Percentiles rank a stretch among this genome's conserved stretches.
phyloP scores from a whole-genome alignment of 768 basidiomycete species.

The Russula earlei region DNA sequence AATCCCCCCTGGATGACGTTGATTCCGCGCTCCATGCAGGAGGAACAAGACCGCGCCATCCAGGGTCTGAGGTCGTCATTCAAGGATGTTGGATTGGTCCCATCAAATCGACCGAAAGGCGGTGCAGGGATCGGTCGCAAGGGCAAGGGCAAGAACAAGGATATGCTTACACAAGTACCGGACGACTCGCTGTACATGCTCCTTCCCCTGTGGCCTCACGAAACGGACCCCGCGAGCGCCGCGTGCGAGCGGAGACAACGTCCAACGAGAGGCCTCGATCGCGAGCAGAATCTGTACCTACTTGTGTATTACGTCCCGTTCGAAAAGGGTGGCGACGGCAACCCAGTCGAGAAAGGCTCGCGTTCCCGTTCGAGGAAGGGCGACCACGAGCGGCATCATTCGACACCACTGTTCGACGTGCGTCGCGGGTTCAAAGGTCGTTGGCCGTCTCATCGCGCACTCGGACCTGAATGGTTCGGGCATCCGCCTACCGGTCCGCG shows the following conservation, averaged over 20 bases:
- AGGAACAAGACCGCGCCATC: constrained; percentile 59
- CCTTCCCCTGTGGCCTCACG: constrained; percentile 74
- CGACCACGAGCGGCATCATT: constrained; percentile 27
- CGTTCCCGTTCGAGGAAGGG: constrained; percentile 27
- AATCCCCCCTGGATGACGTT: constrained; percentile 57
- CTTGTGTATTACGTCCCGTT: constrained; percentile 73
- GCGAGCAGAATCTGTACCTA: constrained; percentile 56
- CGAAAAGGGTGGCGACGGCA: constrained; percentile 27
- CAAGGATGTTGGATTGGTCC: constrained; percentile 69
- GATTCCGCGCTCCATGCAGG: constrained; percentile 53
- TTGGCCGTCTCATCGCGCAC: constrained; percentile 64
- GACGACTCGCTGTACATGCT: constrained; percentile 73
- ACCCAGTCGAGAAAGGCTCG: constrained; percentile 36
- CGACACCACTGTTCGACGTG: constrained; percentile 29
- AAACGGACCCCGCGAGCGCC: constrained; percentile 42
- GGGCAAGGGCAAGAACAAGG: constrained; percentile 15
- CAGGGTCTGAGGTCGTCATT: constrained; percentile 66
- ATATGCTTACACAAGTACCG: constrained; percentile 54
- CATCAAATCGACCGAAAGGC: constrained; percentile 31
- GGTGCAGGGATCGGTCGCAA: constrained; percentile 21
- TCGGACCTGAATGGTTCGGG: constrained; percentile 65
- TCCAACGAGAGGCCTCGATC: constrained; percentile 28
- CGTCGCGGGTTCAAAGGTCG: constrained; percentile 62
- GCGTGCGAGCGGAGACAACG: constrained; percentile 17
- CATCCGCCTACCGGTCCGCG: constrained; percentile 62